Evolutionary conservation across 179 eudicot species (phyloP), one percentile per base, ranked within the genome.

Genomic region (Patellifolia procumbens): DNA sequence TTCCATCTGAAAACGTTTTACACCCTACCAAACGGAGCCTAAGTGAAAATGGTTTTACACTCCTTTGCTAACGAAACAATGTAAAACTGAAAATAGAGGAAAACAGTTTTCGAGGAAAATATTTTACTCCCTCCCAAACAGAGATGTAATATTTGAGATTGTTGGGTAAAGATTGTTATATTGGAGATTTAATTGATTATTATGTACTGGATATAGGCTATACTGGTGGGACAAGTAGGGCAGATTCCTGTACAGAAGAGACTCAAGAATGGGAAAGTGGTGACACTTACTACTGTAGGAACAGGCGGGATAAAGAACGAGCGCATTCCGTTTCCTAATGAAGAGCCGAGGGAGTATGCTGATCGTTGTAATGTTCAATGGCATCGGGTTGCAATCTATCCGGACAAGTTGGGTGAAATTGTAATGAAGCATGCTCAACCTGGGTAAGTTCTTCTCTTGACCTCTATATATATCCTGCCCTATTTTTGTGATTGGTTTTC

Each of bases 251-350:
- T 92, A 15, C 93, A 92, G 83, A 94, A 94, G 92, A 87, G 70
- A 72, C 82, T 92, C 76, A 86, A 65, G 80, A 86, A 86, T 77
- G 98, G 98, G 80, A 85, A 67, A 66, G 68, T 52, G 61, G 81
- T 94, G 83, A 91, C 94, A 17, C 76, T 92, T 69, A 67, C 89
- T 28, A 84, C 92, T 0, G 52, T 94, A 48, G 98, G 96, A 63
- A 94, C 98, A 1, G 98, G 98, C 17, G 98, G 98, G 49, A 88
- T 94, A 72, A 84, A 90, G 61, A 94, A 88, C 75, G 92, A 89
- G 80, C 86, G 98, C 66, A 63, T 93, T 84, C 98, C 98, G 4
- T 83, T 94, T 65, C 87, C 91, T 26, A 83, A 84, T 70, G 98
- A 94, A 76, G 94, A 89, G 48, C 98, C 98, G 0, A 82, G 86